Evolutionary conservation across 441 rosid species (phyloP), one percentile per base, ranked within the genome.

Genomic region (Eutrema salsugineum): DNA sequence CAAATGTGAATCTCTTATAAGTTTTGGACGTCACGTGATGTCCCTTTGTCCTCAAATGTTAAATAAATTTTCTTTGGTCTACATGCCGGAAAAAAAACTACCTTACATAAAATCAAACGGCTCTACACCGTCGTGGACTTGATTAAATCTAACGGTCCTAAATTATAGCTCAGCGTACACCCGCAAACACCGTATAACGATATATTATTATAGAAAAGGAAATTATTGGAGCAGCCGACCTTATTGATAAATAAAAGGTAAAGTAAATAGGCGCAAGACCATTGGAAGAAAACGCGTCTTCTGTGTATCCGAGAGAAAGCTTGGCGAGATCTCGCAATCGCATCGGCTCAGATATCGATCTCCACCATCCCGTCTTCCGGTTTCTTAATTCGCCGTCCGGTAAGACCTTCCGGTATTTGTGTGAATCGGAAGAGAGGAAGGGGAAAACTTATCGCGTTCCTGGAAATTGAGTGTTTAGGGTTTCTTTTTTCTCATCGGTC

Each of bases 381-480:
- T 46, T 14, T 69, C 53, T 58, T 32, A 36, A 36, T 9, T 71
- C 43, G 22, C 43, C 75, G 27, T 78, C 82, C 73, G 93, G 88
- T 88, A 86, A 83, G 93, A 78, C 65, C 75, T 83, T 82, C 70
- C 62, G 66, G 69, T 75, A 60, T 75, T 66, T 58, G 79, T 80
- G 86, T 60, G 60, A 75, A 70, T 19, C 49, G 75, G 67, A 73
- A 83, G 79, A 84, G 79, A 78, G 78, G 69, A 80, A 60, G 19
- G 60, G 61, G 27, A 49, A 60, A 62, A 20, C 19, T 40, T 50
- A 11, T 24, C 39, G 27, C 40, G n/a, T 27, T 32, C 73, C 66
- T 36, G 57, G 73, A 11, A 57, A 69, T 56, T 76, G 40, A 55
- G 43, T 48, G 63, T 78, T 81, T 82, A 77, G 82, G 81, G 78